Evolutionary conservation across 225 moss, liverwort and hornwort species (phyloP), one percentile per base, ranked within the genome.

Genomic region (Takakia lepidozioides): DNA sequence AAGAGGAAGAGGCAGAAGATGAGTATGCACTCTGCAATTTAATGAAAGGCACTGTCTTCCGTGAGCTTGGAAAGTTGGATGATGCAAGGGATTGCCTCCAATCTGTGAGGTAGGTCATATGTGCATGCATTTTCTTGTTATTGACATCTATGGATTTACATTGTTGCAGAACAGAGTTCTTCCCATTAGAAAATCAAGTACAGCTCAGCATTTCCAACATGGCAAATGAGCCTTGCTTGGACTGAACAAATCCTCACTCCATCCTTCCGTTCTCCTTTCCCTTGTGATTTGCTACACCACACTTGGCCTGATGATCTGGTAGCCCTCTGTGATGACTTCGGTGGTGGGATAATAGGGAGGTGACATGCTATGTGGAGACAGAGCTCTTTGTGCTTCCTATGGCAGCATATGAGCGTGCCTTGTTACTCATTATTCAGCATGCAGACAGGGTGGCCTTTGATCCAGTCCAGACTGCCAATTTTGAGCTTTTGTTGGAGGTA

Each of bases 371-470:
- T 45, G 64, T 93, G 48, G 81, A 93, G 56, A 80, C 56, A 4
- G 93, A 93, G 32, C 74, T 83, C 24, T 93, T 88, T 57, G 69
- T 76, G 27, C 65, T 82, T 46, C 88, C 88, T 6, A 93, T 93
- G 93, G 86, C 86, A 25, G 86, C 88, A n/a, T 93, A 93, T 38
- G 88, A 93, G 63, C 83, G 88, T 34, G 86, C 93, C 32, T 58
- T 93, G 52, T 56, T 88, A 25, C 75, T 88, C 48, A 84, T 93
- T 46, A 77, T 73, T 49, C 78, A 84, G 55, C 59, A 86, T 49
- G 75, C 81, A 26, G 64, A 68, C 28, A 67, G 65, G 65, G 56
- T 64, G 24, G 37, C 51, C 8, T 51, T 65, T 22, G 73, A 68
- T 60, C 50, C 83, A 46, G 69, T 41, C 28, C 27, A 46, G 27